Base-by-base conservation (phyloP, 306 rosid genomes). In the Castanospermum australe region DNA sequence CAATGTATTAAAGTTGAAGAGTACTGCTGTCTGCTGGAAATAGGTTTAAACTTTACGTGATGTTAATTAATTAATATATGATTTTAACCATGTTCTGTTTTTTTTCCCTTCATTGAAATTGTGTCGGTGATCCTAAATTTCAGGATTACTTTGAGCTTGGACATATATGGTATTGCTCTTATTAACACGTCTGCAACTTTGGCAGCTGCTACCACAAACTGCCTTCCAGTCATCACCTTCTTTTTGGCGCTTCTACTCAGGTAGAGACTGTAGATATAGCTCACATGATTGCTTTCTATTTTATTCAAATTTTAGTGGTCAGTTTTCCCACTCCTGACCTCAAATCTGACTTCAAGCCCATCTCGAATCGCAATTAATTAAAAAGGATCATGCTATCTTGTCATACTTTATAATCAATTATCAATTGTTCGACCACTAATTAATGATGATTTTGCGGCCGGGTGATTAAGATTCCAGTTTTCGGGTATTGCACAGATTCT, bases 211-310 rank as follows among this genome's bases (percentile, higher is more conserved):
- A 77, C 83, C 13, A 69, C 93, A 11, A 93, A 93, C 57, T 88
- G 85, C 71, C 90, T 89, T 79, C 97, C 94, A 2, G 92, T 81
- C 48, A 90, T 87, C 39, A 90, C 97, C n/a, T 93, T 93, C 84
- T 73, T 93, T 67, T 81, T 88, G 67, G 96, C 97, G 0, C 78
- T 89, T 20, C 41, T 90, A 15, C 82, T 93, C 41, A 75, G 94
- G 97, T 90, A 81, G 6, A 2, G 28, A 8, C 42, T 38, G 9
- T 6, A 6, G 1, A 38, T 8, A 8, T 13, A 21, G 8, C 13
- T 30, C 66, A 54, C 55, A 39, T 22, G 20, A 21, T 13, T 70
- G 63, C 54, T 61, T 71, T 60, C 35, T 33, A 45, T 32, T 69
- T 59, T 45, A 22, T 70, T 61, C 20, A 32, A 32, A 32, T 32